Evolutionary conservation across 441 rosid species (phyloP).

Genomic region (Arabidopsis hybrid): DNA sequence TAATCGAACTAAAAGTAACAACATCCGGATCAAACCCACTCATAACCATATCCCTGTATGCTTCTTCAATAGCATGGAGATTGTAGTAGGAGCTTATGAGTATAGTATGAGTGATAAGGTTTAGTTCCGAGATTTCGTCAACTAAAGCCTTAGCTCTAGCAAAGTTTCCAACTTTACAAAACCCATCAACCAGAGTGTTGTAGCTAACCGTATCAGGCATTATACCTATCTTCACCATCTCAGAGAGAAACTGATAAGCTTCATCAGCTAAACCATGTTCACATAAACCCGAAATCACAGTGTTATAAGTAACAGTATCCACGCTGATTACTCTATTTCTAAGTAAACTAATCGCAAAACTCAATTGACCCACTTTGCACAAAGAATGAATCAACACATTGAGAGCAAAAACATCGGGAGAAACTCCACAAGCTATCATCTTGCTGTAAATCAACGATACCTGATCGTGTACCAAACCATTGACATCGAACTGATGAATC

Average conservation of each 20-base stretch:
- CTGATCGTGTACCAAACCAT: constrained; percentile 63
- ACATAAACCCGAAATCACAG: constrained; percentile 85
- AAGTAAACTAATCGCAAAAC: constrained; percentile 62
- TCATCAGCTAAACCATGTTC: constrained; percentile 60
- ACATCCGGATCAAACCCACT: constrained; percentile 75
- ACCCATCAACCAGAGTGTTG: constrained; percentile 80
- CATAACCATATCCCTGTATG: constrained; percentile 70
- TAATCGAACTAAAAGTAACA: constrained; percentile 77
- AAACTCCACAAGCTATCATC: constrained; percentile 71
- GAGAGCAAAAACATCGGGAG: constrained; percentile 65
- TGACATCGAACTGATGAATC: constrained; percentile 58
- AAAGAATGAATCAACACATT: constrained; percentile 83
- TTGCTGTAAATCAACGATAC: constrained; percentile 62
- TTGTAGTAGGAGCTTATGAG: constrained; percentile 67
- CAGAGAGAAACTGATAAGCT: constrained; percentile 71
- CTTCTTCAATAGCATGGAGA: constrained; percentile 66
- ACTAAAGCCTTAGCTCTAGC: constrained; percentile 61
- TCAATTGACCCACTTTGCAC: constrained; percentile 73
- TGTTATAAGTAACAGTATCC: constrained; percentile 78
- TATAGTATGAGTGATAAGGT: constrained; percentile 74
- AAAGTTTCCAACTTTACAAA: constrained; percentile 73
- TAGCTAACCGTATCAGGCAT: constrained; percentile 70
- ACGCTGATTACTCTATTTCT: constrained; percentile 53
- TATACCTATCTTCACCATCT: constrained; percentile 75
- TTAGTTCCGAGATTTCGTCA: constrained; percentile 64